Base-by-base conservation (phyloP, 2,329 filamentous ascomycete genomes). In the Fusarium algeriense region DNA sequence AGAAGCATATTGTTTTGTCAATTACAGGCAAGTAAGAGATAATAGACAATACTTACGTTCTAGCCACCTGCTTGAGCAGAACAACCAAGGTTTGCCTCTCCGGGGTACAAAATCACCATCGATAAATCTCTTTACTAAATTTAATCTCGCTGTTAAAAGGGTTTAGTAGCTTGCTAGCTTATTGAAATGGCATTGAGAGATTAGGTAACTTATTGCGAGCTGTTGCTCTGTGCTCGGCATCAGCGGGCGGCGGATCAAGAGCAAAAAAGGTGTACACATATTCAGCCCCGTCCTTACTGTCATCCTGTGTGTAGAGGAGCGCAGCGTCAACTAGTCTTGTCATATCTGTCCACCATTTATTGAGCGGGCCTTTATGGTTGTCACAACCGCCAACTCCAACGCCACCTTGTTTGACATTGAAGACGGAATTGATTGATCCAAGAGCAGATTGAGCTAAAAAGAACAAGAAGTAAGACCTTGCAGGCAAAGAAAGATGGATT, bases 161-260 rank as follows among this genome's bases (percentile, higher is more conserved):
- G 23, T 23, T 23, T 23, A 23, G 23, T 23, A 23, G 23, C 23
- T 23, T 23, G 23, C 23, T 23, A 23, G 3, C 23, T 23, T 23
- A 23, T 23, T 23, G 23, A 23, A 23, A 23, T 23, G 23, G 23
- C 3, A 23, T 5, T 23, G 23, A 23, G 23, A 23, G 23, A 23
- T 23, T 23, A 23, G 23, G 23, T 23, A 23, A 23, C 26, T 19
- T 11, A 46, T 3, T 17, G 2, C 14, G 6, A 8, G 44, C 5
- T 19, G 4, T 19, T 11, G 0, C 0, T 19, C 44, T 46, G 0
- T 30, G 3, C 26, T 15, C 0, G 6, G 13, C 44, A 15, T 32
- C 44, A 5, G 44, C 3, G 1, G 44, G 44, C n/a, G 44, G 44
- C 2, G 44, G 12, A n/a, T 48, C 44, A 0, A 48, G n/a, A 0